These are phyloP conservation scores for Boletellus deceptivus DNA, from an alignment of 1,284 basidiomycete genomes.

Conservation along the genomic window DNA sequence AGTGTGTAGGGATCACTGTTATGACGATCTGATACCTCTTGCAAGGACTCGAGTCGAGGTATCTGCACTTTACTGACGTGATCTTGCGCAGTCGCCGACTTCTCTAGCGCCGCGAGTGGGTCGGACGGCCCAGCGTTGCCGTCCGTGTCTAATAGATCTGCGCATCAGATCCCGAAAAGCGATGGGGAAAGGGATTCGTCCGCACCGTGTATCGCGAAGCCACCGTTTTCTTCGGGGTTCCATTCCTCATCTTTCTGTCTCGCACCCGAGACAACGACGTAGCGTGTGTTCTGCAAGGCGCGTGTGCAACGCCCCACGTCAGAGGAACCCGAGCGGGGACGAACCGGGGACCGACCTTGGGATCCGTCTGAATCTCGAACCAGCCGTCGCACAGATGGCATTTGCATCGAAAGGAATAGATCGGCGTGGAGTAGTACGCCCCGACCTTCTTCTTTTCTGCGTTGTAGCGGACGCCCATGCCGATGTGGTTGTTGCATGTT, in stretches of 20 bases:
- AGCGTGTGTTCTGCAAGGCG: conserved; percentile 74
- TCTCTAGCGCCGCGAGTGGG: conserved; percentile 86
- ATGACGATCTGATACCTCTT: conserved; percentile 68
- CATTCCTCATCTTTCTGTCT: conserved; percentile 91
- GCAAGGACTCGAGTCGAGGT: conserved; percentile 77
- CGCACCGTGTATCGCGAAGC: conserved; percentile 81
- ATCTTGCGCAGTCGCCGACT: conserved; percentile 77
- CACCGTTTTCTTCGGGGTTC: conserved; percentile 95
- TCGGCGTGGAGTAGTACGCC: conserved; percentile 92
- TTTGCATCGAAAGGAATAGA: conserved; percentile 94
- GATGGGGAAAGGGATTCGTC: too few relatives aligned
- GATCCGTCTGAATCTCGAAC: conserved; percentile 98
- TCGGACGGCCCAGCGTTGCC: conserved; percentile 63
- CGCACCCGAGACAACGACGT: conserved; percentile 90
- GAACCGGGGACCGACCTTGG: conserved; percentile 59
- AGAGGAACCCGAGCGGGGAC: background rate
- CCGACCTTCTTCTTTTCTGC: conserved; percentile 97
- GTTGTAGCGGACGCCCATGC: conserved; percentile 97
- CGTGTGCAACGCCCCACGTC: background rate
- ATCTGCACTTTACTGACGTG: conserved; percentile 68
- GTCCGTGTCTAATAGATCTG: conserved; percentile 59
- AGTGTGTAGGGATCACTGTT: conserved; percentile 84
- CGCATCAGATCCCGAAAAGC: background rate
- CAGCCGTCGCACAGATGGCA: conserved; percentile 90
- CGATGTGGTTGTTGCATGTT: conserved; percentile 91